These are phyloP conservation scores for Eleusine indica DNA, from an alignment of 176 grass and related monocot genomes.

Conservation along the genomic window DNA sequence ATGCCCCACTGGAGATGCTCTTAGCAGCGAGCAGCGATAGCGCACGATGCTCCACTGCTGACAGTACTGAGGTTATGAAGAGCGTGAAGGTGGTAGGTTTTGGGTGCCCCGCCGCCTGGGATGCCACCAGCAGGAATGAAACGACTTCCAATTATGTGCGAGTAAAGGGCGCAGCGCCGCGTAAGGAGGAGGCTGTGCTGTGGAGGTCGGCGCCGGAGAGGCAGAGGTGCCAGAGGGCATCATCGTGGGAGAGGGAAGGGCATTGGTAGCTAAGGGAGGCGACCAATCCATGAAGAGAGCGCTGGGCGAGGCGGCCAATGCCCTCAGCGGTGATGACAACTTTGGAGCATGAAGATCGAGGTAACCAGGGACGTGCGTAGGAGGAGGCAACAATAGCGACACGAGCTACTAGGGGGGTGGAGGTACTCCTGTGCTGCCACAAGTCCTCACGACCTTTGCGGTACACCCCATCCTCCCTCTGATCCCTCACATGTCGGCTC, in stretches of 20 bases:
- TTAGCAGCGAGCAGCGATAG: slow-evolving; percentile 2
- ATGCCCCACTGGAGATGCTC: not conserved
- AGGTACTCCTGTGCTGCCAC: too few species aligned
- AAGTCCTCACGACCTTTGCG: too few species aligned
- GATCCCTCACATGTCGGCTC: too few species aligned
- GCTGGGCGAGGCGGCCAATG: too few species aligned
- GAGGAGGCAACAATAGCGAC: too few species aligned
- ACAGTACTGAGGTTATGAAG: slow-evolving; percentile 10
- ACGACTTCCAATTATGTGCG: not conserved
- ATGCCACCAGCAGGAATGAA: not conserved
- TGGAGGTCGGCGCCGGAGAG: not conserved
- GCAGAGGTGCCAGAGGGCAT: slow-evolving; percentile 37
- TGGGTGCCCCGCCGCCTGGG: slow-evolving; percentile 10
- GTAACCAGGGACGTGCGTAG: too few species aligned
- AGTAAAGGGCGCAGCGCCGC: not conserved
- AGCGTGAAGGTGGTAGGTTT: not conserved
- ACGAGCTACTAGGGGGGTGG: too few species aligned
- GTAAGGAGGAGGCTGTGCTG: not conserved
- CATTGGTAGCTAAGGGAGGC: slow-evolving; percentile 10
- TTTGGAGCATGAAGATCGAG: too few species aligned
- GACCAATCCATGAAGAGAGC: not conserved
- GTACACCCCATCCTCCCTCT: too few species aligned
- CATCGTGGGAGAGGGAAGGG: not conserved
- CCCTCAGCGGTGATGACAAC: too few species aligned
- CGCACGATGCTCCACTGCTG: not conserved